Percentiles rank a stretch among this genome's conserved stretches.
Conservation (phyloP, 495 filamentous ascomycete genomes). For the Lasiosphaeria miniovina region DNA sequence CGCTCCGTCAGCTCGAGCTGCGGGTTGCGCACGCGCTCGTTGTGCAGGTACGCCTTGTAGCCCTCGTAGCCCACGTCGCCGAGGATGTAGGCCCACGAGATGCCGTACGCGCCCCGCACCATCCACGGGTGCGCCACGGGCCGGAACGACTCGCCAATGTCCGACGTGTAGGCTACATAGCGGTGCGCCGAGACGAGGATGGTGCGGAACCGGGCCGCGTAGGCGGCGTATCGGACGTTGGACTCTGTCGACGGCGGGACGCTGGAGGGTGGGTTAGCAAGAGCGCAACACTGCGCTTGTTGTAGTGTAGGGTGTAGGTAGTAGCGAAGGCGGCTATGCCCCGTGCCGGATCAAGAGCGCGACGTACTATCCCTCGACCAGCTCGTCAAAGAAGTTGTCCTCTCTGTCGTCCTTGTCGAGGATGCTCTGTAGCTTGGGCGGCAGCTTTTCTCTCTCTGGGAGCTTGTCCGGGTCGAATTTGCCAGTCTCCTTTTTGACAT, state of each 20-base stretch:
- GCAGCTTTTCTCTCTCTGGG: constrained; percentile 59
- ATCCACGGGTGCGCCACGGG: constrained; percentile 84
- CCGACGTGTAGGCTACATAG: constrained; percentile 96
- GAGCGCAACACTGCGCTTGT: too few species aligned
- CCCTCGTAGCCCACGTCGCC: constrained; percentile 92
- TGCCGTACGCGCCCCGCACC: constrained; percentile 78
- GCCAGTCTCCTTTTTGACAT: constrained; percentile 21
- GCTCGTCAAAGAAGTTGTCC: constrained; percentile 72
- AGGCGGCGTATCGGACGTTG: constrained; percentile 86
- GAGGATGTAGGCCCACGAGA: constrained; percentile 88
- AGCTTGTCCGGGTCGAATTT: constrained; percentile 47
- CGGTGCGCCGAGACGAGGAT: constrained; percentile 88
- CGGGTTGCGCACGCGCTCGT: constrained; percentile 60
- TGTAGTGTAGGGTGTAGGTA: constrained; percentile 11
- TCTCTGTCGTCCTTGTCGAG: constrained; percentile 64
- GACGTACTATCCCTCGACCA: constrained; percentile 79
- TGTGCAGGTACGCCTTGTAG: constrained; percentile 88
- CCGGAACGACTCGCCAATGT: constrained; percentile 95
- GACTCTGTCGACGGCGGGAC: constrained; percentile 78
- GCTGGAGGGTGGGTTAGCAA: constrained; percentile 42
- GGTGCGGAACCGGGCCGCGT: constrained; percentile 81
- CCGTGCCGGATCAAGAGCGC: not conserved
- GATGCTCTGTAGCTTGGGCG: constrained; percentile 66
- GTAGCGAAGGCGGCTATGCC: too few species aligned
- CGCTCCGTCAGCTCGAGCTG: constrained; percentile 40